Base-by-base conservation (phyloP, 352 stramenopile species). In the Phytophthora rubi region DNA sequence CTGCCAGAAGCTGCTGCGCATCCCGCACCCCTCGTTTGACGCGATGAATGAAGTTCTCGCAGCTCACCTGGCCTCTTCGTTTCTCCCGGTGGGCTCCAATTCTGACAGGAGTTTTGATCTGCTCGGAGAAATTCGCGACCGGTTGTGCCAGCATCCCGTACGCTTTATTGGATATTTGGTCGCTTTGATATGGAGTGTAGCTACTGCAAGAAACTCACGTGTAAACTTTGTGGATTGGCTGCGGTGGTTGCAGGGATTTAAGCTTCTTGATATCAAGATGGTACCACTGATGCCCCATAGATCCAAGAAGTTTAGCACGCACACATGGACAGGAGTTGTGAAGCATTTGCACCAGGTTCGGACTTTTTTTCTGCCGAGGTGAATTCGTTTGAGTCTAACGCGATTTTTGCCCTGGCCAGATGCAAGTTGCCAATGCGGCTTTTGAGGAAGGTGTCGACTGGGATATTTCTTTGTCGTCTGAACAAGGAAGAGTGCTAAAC, bases 261-360 rank as follows among this genome's bases (percentile, higher is more conserved):
- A 92, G 44, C 65, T 94, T 10, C 61, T 94, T 26, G 82, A 92
- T 66, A 72, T 92, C 61, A 94, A 91, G 63, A 87, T 80, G 49
- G 70, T 85, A 21, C 86, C 86, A 9, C 67, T 89, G 59, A 90
- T 93, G 83, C 80, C 86, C 3, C 78, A 82, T 2, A 73, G 71
- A 5, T 94, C 86, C 1, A 90, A 91, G 56, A 69, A 83, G 54
- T 94, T 92, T 35, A 92, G 76, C 52, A 86, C 83, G 2, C 86
- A 94, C 69, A 82, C 79, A n/a, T 94, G 86, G 86, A 47, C 65
- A n/a, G 86, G 85, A 1, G 69, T 94, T n/a, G 70, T 92, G 39
- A 91, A 91, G 60, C 77, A 91, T 59, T 68, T 94, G 37, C 82
- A 88, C 53, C 84, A 92, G 75, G 84, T 89, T 57, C 45, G 67